Conservation (phyloP, 768 basidiomycete genomes). For the Mycena amicta region DNA sequence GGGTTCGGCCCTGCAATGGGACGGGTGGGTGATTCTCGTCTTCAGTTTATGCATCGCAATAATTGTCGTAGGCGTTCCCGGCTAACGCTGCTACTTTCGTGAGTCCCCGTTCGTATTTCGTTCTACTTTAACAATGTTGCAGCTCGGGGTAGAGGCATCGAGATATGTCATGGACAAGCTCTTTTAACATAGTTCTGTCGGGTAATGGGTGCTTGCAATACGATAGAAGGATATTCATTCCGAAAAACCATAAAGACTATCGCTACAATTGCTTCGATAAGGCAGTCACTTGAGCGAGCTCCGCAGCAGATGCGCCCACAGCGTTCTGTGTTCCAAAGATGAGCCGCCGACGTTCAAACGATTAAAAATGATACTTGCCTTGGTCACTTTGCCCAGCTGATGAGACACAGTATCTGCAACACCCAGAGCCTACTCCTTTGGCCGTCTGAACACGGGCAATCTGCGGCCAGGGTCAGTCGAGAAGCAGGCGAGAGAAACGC, state of each 20-base stretch:
- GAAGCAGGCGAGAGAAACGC: not conserved
- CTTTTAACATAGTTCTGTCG: constrained; percentile 37
- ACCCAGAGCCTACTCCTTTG: constrained; percentile 23
- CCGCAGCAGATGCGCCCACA: constrained; percentile 27
- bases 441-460: constrained; percentile 31
- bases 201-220: not conserved
- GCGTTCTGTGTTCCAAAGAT: constrained; percentile 26
- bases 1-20: constrained; percentile 98
- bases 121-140: constrained; percentile 18
- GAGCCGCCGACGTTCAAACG: not conserved
- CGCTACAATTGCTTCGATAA: constrained; percentile 21
- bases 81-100: constrained; percentile 96
- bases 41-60: not conserved
- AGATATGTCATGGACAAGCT: constrained; percentile 78
- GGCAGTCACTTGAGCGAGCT: constrained; percentile 29
- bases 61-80: constrained; percentile 77
- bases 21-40: constrained; percentile 52
- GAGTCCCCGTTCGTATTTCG: constrained; percentile 34
- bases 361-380: constrained; percentile 16
- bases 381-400: constrained; percentile 30
- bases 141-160: constrained; percentile 93
- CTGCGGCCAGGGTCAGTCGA: not conserved
- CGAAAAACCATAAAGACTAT: constrained; percentile 3
- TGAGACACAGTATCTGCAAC: constrained; percentile 32
- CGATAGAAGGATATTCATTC: not conserved